Conservation (phyloP, 2,329 filamentous ascomycete species). For the Immersiporthe knoxdaviesiana region DNA sequence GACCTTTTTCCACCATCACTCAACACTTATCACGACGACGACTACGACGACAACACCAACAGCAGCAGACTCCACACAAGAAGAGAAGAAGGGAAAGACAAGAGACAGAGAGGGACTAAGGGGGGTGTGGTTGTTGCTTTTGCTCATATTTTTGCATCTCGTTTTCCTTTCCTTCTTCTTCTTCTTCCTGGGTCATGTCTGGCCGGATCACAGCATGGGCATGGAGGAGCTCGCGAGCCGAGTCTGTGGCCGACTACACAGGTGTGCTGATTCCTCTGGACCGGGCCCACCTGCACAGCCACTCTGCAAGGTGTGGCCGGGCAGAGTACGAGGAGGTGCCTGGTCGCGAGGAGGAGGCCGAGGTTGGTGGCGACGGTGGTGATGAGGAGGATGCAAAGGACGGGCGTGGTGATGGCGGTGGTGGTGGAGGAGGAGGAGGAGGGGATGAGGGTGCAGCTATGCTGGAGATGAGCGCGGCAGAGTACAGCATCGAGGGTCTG, state of each 20-base stretch:
- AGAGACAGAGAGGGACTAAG: not conserved
- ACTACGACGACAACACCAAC: not conserved
- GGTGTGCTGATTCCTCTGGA: constrained; percentile 58
- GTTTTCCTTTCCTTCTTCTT: not conserved
- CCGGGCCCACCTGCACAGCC: constrained; percentile 59
- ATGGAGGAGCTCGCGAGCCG: constrained; percentile 37
- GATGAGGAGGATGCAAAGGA: constrained; percentile 37
- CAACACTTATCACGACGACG: no score
- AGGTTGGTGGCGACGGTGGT: constrained; percentile 40
- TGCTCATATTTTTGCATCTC: no score
- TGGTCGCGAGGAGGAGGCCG: constrained; percentile 34
- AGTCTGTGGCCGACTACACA: constrained; percentile 55
- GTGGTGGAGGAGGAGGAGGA: constrained; percentile 30
- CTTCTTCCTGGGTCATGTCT: not conserved
- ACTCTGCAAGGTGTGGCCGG: constrained; percentile 52
- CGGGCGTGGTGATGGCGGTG: constrained; percentile 31
- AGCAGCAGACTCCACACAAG: not conserved
- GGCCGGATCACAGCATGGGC: constrained; percentile 20
- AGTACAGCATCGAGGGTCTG: constrained; percentile 71
- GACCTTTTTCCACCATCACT: not conserved
- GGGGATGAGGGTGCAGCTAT: constrained; percentile 51
- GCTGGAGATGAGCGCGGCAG: constrained; percentile 56
- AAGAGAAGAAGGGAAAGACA: not conserved
- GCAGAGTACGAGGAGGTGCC: constrained; percentile 47
- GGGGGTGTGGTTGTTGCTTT: not conserved